A percentile compares a stretch with the other conserved stretches of the same genome.
These are phyloP conservation scores for Cercospora canescens DNA, from an alignment of 2,329 filamentous ascomycete species.

Conservation along the genomic window DNA sequence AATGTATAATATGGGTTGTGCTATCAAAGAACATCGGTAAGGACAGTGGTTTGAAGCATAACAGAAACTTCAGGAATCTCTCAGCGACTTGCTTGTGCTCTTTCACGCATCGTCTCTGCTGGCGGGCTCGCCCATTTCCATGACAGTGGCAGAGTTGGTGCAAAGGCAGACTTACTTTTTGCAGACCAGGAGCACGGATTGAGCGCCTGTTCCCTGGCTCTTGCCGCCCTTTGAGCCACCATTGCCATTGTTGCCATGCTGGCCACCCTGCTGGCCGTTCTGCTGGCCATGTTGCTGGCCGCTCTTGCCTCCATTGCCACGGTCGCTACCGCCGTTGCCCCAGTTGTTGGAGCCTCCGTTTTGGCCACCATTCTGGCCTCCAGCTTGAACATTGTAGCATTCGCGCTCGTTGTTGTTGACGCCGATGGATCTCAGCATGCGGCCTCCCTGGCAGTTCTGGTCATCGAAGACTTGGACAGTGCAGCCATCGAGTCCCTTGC, in stretches of 20 bases:
- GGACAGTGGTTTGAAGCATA: background rate
- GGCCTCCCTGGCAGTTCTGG: conserved; percentile 3
- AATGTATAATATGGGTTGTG: background rate
- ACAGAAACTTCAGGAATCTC: background rate
- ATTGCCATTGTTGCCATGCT: background rate
- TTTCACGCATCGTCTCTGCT: background rate
- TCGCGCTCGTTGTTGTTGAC: conserved; percentile 1
- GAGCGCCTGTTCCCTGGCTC: conserved; percentile 63
- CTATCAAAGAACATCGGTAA: conserved; percentile 2
- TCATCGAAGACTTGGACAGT: conserved; percentile 3
- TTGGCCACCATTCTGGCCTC: background rate
- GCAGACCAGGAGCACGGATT: conserved; percentile 44
- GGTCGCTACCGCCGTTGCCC: background rate
- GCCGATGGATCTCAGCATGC: background rate
- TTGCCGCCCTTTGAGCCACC: conserved; percentile 54
- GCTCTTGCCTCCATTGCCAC: background rate
- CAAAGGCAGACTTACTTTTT: background rate
- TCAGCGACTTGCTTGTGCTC: background rate
- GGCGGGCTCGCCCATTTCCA: background rate
- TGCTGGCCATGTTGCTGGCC: background rate
- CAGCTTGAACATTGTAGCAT: background rate
- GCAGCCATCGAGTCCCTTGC: conserved; percentile 2
- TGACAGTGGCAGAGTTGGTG: background rate
- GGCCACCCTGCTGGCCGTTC: background rate
- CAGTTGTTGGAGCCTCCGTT: background rate